Evolutionary conservation across 164 flowering plant species (phyloP), one percentile per base, ranked within the genome.

Genomic region (Piper longum): DNA sequence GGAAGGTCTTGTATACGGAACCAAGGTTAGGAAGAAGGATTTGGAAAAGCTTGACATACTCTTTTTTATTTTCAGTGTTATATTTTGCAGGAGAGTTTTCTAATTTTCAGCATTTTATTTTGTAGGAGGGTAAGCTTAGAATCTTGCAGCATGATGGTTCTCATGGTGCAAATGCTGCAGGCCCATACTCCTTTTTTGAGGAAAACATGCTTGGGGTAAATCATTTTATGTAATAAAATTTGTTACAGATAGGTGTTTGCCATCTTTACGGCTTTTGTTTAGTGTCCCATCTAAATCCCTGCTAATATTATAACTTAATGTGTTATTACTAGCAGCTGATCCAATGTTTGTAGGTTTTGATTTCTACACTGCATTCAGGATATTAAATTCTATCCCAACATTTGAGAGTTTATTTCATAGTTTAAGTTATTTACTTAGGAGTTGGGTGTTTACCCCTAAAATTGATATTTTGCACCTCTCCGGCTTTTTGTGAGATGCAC

Each of bases 51-150:
- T n/a, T 26, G 17, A 56, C 48, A 56, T 54, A 43, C 52, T 6
- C 44, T 51, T 56, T 13, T 13, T 44, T 19, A 56, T 16, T 56
- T 36, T 36, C 61, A 7, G 4, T 19, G 9, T 4, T 45, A 62
- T 60, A 65, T 43, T 57, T 56, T 54, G 16, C 12, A 7, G 19
- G 55, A 26, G 36, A 5, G 4, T 19, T 18, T 4, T 45, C 62
- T 60, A 65, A 42, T 55, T 56, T 54, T 12, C 16, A 11, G 19
- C 45, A 59, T 48, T 14, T 2, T 48, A 9, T 59, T 16, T 2
- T 78, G 73, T 84, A 93, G 98, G 98, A 93, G 76, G 98, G 98
- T 64, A 93, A 83, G 80, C 88, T 93, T 58, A 81, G 98, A 73
- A 77, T 90, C 57, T 85, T 93, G 57, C 92, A 86, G 12, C 87